Evolutionary conservation across 139 green algal genomes (phyloP).

Genomic region (Axilococcus clingmanii): DNA sequence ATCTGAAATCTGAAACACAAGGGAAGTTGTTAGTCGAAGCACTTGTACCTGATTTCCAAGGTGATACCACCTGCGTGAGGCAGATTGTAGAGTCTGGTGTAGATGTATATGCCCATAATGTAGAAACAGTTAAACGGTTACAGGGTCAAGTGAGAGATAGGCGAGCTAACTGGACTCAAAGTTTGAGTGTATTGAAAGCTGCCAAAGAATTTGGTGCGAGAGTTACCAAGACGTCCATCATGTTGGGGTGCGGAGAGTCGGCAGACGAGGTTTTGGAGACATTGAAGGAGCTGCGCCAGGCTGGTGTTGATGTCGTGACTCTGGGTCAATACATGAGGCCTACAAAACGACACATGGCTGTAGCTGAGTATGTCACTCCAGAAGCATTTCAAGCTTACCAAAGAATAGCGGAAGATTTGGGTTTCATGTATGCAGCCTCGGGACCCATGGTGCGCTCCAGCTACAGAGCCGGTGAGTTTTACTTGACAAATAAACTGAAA

Average conservation of each 20-base stretch:
- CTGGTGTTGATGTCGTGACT: conserved; percentile 91
- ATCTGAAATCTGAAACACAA: conserved; percentile 62
- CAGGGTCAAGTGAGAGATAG: conserved; percentile 33
- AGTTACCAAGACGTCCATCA: conserved; percentile 95
- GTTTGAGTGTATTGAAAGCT: conserved; percentile 59
- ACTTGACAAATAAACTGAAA: conserved; percentile 12
- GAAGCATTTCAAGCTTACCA: conserved; percentile 87
- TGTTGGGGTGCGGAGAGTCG: conserved; percentile 84
- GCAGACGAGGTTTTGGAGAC: conserved; percentile 45
- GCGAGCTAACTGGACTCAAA: conserved; percentile 85
- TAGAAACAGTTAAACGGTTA: conserved; percentile 78
- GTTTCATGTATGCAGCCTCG: conserved; percentile 89
- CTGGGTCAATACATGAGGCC: conserved; percentile 99
- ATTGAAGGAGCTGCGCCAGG: conserved; percentile 43
- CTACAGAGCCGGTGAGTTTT: conserved; percentile 77
- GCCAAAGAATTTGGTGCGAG: conserved; percentile 73
- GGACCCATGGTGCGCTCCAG: conserved; percentile 89
- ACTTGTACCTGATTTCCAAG: conserved; percentile 89
- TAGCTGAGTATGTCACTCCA: conserved; percentile 94
- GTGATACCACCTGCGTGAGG: not conserved
- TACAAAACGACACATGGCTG: conserved; percentile 95
- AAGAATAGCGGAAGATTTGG: conserved; percentile 64
- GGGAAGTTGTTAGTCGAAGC: conserved; percentile 86
- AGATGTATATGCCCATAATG: conserved; percentile 98
- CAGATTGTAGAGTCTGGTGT: conserved; percentile 62